These are phyloP conservation scores for Ilyonectria robusta DNA, from an alignment of 2,329 filamentous ascomycete species.

Conservation along the genomic window DNA sequence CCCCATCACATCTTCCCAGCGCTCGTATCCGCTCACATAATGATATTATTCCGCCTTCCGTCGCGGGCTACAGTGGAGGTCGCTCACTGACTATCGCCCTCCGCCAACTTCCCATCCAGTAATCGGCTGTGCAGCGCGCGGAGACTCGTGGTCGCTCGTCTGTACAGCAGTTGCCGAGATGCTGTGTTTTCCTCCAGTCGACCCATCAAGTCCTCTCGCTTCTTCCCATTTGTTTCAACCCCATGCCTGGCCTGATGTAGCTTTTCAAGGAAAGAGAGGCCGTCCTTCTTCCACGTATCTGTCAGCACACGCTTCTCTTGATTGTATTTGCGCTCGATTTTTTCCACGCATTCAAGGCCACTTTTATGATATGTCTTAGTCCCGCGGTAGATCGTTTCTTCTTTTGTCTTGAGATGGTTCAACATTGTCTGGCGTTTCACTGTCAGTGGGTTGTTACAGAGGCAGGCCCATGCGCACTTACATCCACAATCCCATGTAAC, in stretches of 20 bases:
- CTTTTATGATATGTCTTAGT: slow-evolving; percentile 43
- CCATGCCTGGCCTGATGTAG: slow-evolving; percentile 22
- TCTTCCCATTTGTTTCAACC: slow-evolving; percentile 26
- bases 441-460: slow-evolving; percentile 29
- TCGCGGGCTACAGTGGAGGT: neutral
- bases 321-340: slow-evolving; percentile 39
- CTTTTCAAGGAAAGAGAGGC: slow-evolving; percentile 33
- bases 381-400: slow-evolving; percentile 35
- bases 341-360: slow-evolving; percentile 38
- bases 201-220: slow-evolving; percentile 14
- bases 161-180: slow-evolving; percentile 36
- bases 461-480: slow-evolving; percentile 30
- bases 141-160: slow-evolving; percentile 39
- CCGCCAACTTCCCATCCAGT: slow-evolving; percentile 20
- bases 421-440: slow-evolving; percentile 41
- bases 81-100: slow-evolving; percentile 6
- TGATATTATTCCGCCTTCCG: slow-evolving; percentile 1
- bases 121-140: slow-evolving; percentile 40
- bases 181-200: slow-evolving; percentile 31
- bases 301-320: slow-evolving; percentile 38
- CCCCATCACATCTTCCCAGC: neutral
- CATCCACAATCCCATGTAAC: slow-evolving; percentile 45
- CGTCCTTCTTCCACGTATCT: slow-evolving; percentile 38
- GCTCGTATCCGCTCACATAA: neutral
- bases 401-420: slow-evolving; percentile 41